phyloP scores from a whole-genome alignment of 1,284 basidiomycete genomes.

The Austroboletus niveus region DNA sequence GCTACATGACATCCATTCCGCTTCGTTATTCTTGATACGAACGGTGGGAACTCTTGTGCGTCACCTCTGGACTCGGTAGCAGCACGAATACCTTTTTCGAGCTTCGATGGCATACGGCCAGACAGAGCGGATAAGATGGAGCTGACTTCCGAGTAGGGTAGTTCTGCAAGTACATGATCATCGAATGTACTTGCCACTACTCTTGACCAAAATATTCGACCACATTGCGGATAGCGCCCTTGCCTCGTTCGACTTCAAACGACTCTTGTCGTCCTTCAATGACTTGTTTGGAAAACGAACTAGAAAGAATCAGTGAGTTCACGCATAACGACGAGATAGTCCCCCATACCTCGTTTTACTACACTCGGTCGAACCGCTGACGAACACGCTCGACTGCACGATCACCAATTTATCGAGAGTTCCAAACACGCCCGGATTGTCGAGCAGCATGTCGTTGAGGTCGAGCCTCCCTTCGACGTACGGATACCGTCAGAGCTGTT shows the following conservation, averaged over 20 bases:
- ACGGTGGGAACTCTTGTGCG: conserved; percentile 83
- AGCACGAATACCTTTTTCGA: conserved; percentile 85
- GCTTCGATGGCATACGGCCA: conserved; percentile 89
- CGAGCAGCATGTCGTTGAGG: conserved; percentile 35
- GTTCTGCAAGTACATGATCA: conserved; percentile 40
- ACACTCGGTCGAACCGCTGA: conserved; percentile 42
- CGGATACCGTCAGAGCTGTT: conserved; percentile 25
- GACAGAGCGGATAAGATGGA: conserved; percentile 88
- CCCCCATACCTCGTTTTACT: conserved; percentile 37
- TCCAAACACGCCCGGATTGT: conserved; percentile 44
- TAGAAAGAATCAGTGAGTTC: conserved; percentile 1
- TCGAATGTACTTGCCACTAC: neutral
- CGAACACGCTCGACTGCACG: conserved; percentile 43
- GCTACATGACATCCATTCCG: conserved; percentile 33
- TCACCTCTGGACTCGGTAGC: conserved; percentile 74
- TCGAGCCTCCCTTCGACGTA: conserved; percentile 22
- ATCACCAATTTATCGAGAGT: conserved; percentile 51
- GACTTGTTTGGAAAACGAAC: conserved; percentile 28
- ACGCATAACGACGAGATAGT: neutral
- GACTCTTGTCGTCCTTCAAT: conserved; percentile 20
- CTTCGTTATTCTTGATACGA: conserved; percentile 64
- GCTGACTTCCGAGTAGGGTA: conserved; percentile 86
- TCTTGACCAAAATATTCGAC: conserved; percentile 28
- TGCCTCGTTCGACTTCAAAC: conserved; percentile 7
- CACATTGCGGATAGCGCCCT: conserved; percentile 15